Base-by-base conservation (phyloP, 1,284 basidiomycete species). In the Marasmius fiardii region DNA sequence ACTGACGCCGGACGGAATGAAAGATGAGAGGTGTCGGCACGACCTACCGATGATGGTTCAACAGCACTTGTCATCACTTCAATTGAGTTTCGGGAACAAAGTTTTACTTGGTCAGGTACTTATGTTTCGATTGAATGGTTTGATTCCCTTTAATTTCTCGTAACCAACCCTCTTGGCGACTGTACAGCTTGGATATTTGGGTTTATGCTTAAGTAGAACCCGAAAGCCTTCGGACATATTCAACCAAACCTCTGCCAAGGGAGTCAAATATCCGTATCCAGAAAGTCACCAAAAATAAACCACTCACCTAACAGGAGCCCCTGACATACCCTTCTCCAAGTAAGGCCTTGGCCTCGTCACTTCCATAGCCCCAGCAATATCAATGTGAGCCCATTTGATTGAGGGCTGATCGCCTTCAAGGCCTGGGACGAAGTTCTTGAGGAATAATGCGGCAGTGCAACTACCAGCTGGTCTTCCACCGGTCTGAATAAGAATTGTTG, bases 341-440 rank as follows among this genome's bases (percentile, higher is more conserved):
- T 93, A 93, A 2, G 80, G 76, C 2, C 73, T 75, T 20, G 80
- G 67, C 54, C 82, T 69, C 14, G 79, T 82, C 45, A 78, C 80
- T 69, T 90, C 87, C 90, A 93, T 92, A 33, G 81, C 75, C 14
- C 92, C 92, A 12, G 90, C 93, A 58, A 94, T 94, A 66, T 95
- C 93, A 35, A 93, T 26, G n/a, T 49, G 47, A 18, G 47, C 47
- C 47, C 47, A 49, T 20, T 81, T 78, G 61, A 88, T 67, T 10
- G 72, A 67, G 10, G 83, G 75, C 52, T 75, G 74, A 52, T 78
- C 69, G 7, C 76, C 77, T 53, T 87, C 83, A 54, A 90, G 85
- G 12, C 92, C 88, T n/a, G 86, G 77, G 1, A 88, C 87, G 62
- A 91, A 91, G 0, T 83, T 75, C 70, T 92, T 92, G 58, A 96